These are phyloP conservation scores for Chrysosphaeria jannelii DNA, from an alignment of 2,329 filamentous ascomycete genomes.

Conservation along the genomic window DNA sequence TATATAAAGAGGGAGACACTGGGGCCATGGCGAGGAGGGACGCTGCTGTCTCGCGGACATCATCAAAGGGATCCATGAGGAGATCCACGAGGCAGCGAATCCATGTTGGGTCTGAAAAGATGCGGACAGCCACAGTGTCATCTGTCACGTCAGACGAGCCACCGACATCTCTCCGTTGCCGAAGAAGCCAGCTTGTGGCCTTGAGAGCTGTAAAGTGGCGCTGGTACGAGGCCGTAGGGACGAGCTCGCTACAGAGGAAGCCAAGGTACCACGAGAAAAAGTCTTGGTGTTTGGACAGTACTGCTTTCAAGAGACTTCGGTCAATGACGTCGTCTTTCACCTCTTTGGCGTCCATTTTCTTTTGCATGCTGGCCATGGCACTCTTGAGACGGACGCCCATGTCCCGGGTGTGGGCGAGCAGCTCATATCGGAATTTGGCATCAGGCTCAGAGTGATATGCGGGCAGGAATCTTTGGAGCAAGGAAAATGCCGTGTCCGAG, in stretches of 20 bases:
- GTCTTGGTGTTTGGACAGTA: conserved; percentile 18
- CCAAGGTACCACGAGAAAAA: conserved; percentile 49
- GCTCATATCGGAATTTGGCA: conserved; percentile 57
- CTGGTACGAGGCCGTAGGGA: conserved; percentile 65
- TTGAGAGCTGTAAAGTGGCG: conserved; percentile 59
- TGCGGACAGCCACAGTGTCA: conserved; percentile 5
- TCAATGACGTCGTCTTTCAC: not conserved
- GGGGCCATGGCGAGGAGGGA: conserved; percentile 20
- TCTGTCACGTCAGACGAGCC: conserved; percentile 7
- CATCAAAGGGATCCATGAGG: conserved; percentile 72
- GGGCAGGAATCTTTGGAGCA: conserved; percentile 33
- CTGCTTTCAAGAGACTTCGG: conserved; percentile 2
- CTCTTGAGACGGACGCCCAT: conserved; percentile 49
- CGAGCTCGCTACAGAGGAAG: conserved; percentile 45
- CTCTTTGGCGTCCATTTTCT: not conserved
- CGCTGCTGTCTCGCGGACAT: conserved; percentile 36
- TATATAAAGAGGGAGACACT: not conserved
- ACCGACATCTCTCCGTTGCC: conserved; percentile 29
- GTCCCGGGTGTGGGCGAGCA: conserved; percentile 42
- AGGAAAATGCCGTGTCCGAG: conserved; percentile 24
- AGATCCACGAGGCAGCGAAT: conserved; percentile 43
- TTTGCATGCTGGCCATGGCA: conserved; percentile 23
- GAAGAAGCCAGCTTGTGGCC: conserved; percentile 33
- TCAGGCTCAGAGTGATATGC: conserved; percentile 61
- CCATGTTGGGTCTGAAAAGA: conserved; percentile 16